Percentiles rank a stretch among this genome's conserved stretches.
Evolutionary conservation across 192 early-diverging fungal species (phyloP).

Genomic region (Paraglomus occultum): DNA sequence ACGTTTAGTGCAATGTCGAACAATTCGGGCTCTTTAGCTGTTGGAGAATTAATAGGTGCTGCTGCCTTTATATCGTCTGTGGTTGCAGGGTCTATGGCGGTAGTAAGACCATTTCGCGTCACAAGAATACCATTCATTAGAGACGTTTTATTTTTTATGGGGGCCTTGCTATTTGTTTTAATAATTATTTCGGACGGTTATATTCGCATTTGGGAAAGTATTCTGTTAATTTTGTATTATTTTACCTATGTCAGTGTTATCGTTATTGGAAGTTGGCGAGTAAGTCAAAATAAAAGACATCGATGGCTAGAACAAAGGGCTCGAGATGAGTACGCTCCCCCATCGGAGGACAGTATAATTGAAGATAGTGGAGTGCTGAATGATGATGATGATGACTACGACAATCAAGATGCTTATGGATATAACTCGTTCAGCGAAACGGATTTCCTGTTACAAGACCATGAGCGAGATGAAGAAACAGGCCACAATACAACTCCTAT

Average conservation of each 20-base stretch:
- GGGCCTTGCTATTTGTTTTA: constrained; percentile 53
- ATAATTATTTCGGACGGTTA: constrained; percentile 51
- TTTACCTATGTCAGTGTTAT: constrained; percentile 59
- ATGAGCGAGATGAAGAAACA: constrained; percentile 15
- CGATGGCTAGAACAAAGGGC: constrained; percentile 45
- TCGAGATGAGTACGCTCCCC: constrained; percentile 44
- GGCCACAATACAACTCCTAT: not conserved
- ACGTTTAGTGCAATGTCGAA: constrained; percentile 78
- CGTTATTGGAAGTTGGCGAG: constrained; percentile 54
- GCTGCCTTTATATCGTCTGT: constrained; percentile 81
- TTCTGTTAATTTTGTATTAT: constrained; percentile 58
- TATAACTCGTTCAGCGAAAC: constrained; percentile 37
- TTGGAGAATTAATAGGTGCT: constrained; percentile 91
- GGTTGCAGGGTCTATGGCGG: constrained; percentile 79
- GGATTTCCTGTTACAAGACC: constrained; percentile 34
- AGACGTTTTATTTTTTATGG: constrained; percentile 78
- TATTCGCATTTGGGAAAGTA: constrained; percentile 56
- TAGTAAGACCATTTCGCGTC: constrained; percentile 76
- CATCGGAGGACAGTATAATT: constrained; percentile 8
- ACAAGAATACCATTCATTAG: constrained; percentile 67
- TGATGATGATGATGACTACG: constrained; percentile 22
- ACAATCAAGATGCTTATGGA: constrained; percentile 27
- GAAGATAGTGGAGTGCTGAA: not conserved
- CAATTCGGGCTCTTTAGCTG: constrained; percentile 71
- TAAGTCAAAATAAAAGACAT: constrained; percentile 40